These are phyloP conservation scores for Asparagopsis taxiformis DNA, from an alignment of 31 red algal species.

Conservation along the genomic window DNA sequence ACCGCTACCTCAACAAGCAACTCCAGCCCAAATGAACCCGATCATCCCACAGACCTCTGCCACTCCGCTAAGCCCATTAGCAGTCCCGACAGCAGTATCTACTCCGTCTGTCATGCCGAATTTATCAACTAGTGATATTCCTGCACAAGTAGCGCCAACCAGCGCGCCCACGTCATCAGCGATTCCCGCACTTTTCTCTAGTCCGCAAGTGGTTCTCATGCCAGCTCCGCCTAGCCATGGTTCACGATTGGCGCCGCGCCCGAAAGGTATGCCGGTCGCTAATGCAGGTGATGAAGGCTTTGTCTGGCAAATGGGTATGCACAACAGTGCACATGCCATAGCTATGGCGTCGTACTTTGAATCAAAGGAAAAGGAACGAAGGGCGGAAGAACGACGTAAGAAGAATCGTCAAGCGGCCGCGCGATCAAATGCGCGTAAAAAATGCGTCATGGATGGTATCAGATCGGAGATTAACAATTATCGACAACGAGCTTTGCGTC, in stretches of 20 bases:
- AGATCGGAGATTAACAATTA: constrained; percentile 27
- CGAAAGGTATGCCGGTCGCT: constrained; percentile 12
- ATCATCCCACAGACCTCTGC: no score
- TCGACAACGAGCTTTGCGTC: constrained; percentile 1
- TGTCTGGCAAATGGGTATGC: constrained; percentile 49
- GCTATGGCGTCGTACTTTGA: constrained; percentile 19
- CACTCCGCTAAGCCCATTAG: no score
- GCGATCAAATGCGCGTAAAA: constrained; percentile 49
- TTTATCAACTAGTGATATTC: no score
- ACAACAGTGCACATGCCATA: no score
- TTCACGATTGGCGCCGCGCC: constrained; percentile 34
- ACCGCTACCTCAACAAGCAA: no score
- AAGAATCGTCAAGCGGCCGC: constrained; percentile 59
- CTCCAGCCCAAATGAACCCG: no score
- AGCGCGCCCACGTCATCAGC: no score
- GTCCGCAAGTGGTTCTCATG: no score
- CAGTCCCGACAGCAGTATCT: no score
- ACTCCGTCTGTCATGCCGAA: no score
- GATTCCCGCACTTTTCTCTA: no score
- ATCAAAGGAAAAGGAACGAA: constrained; percentile 35
- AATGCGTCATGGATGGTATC: constrained; percentile 46
- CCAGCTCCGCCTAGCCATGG: not conserved
- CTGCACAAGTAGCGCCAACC: no score
- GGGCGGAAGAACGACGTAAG: constrained; percentile 55
- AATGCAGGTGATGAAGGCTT: constrained; percentile 25